These are phyloP conservation scores for Fusarium torreyae DNA, from an alignment of 2,329 filamentous ascomycete species.

Conservation along the genomic window DNA sequence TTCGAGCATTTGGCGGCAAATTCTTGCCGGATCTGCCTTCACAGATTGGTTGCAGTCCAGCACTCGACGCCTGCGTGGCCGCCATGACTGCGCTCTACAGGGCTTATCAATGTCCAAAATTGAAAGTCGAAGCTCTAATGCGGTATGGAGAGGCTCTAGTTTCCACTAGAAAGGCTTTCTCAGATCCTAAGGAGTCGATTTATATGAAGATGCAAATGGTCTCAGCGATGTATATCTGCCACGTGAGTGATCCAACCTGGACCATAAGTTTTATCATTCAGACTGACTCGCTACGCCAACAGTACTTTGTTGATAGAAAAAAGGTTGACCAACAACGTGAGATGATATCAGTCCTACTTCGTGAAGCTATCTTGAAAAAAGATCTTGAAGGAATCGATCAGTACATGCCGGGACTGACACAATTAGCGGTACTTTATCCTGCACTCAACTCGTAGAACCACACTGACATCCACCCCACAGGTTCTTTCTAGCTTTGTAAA, in stretches of 20 bases:
- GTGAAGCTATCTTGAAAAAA: conserved; percentile 30
- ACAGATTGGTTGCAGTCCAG: conserved; percentile 31
- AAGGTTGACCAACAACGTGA: conserved; percentile 20
- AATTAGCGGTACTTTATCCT: conserved; percentile 28
- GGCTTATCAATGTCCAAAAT: conserved; percentile 6
- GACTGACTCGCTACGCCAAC: background rate
- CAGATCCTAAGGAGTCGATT: conserved; percentile 19
- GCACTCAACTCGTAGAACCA: rapidly evolving
- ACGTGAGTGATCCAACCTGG: conserved; percentile 5
- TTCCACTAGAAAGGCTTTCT: conserved; percentile 17
- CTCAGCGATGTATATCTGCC: conserved; percentile 39
- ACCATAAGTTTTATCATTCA: rapidly evolving
- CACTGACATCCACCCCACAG: background rate
- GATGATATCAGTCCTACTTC: conserved; percentile 35
- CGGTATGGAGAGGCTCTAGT: conserved; percentile 38
- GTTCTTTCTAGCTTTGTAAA: conserved; percentile 39
- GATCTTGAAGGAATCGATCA: conserved; percentile 28
- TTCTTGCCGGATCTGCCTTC: conserved; percentile 36
- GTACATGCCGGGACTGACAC: conserved; percentile 37
- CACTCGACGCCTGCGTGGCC: conserved; percentile 35
- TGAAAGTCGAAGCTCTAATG: conserved; percentile 27
- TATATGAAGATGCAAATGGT: conserved; percentile 37
- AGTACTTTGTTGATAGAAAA: conserved; percentile 43
- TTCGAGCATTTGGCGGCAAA: conserved; percentile 38
- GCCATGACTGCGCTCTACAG: conserved; percentile 39